Base-by-base conservation (phyloP, 2,329 filamentous ascomycete genomes). In the Penicillium sp. region DNA sequence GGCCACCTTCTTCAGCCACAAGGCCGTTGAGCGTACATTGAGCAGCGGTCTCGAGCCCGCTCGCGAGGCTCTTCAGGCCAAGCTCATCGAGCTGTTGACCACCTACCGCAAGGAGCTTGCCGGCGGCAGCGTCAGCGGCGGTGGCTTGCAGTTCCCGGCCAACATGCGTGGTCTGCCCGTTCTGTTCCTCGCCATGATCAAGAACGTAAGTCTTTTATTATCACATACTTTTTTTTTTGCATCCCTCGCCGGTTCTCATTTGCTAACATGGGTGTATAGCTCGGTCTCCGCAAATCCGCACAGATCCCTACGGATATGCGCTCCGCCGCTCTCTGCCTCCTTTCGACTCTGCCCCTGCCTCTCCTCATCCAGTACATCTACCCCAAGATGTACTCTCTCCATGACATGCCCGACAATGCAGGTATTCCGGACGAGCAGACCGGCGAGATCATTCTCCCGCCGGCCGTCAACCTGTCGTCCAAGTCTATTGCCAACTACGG, bases 101-200 rank as follows among this genome's bases (percentile, higher is more conserved):
- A 97, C 92, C 0, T 99, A 96, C 78, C 89, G 91, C 75, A 97
- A 97, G 77, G 94, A 99, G 72, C 82, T 99, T 53, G 92, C 90
- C 14, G 92, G 92, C 59, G 92, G 92, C 58, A 96, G 92, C 74
- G 94, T 96, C 83, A 92, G 92, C 46, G 92, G 85, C 36, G 86
- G 91, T 47, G 92, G 92, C 42, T 79, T 99, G 16, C 94, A 96
- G 69, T 94, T 97, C 79, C 92, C 94, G 18, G 87, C 89, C 53
- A 99, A 99, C 72, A 78, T 99, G 51, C 86, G 92, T 50, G 91
- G 86, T 30, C 80, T 99, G 24, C 92, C 94, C 1, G 84, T 95
- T 50, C 79, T 99, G 39, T 97, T 99, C 81, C 79, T 99, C 33
- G 92, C 91, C 8, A 75, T 99, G 65, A 96, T 95, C 74, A 99